Conservation (phyloP, 2,329 filamentous ascomycete genomes). For the Epichloe typhina region DNA sequence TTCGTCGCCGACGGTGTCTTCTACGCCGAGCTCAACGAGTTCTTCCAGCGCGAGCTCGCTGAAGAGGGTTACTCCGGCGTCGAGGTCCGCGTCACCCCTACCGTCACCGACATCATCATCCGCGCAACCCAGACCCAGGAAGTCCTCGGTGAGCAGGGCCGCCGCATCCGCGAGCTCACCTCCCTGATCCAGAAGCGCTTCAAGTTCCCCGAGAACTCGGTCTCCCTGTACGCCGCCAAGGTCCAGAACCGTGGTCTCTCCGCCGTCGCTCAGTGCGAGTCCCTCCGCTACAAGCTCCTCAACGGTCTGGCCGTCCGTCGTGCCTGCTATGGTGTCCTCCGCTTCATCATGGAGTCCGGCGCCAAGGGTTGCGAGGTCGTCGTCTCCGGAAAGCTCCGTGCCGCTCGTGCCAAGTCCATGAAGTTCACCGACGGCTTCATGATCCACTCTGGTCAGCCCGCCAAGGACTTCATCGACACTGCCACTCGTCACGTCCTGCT, state of each 20-base stretch:
- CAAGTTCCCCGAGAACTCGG: slow-evolving; percentile 99
- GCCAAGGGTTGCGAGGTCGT: slow-evolving; percentile 99
- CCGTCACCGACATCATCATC: slow-evolving; percentile 99
- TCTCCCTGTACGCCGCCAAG: slow-evolving; percentile 99
- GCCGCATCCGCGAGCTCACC: slow-evolving; percentile 99
- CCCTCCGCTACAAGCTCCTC: slow-evolving; percentile 98
- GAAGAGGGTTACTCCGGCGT: slow-evolving; percentile 99
- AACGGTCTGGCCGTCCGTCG: slow-evolving; percentile 98
- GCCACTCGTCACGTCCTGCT: slow-evolving; percentile 99
- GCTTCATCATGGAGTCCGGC: slow-evolving; percentile 99
- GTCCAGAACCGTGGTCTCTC: slow-evolving; percentile 99
- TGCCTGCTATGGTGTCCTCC: slow-evolving; percentile 99
- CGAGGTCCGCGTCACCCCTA: slow-evolving; percentile 98
- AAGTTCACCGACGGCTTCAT: slow-evolving; percentile 99
- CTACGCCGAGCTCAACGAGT: slow-evolving; percentile 99
- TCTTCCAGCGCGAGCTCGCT: slow-evolving; percentile 99
- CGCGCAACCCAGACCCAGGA: slow-evolving; percentile 99
- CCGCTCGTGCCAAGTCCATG: slow-evolving; percentile 99
- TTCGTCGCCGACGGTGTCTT: slow-evolving; percentile 98
- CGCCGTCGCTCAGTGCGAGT: slow-evolving; percentile 99
- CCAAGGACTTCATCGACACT: slow-evolving; percentile 98
- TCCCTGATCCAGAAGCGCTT: slow-evolving; percentile 99
- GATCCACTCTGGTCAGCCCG: slow-evolving; percentile 99
- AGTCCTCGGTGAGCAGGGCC: slow-evolving; percentile 98
- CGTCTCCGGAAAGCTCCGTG: slow-evolving; percentile 96